Evolutionary conservation across 1,139 yeast species (phyloP).

Genomic region (Yamadazyma siamensis): DNA sequence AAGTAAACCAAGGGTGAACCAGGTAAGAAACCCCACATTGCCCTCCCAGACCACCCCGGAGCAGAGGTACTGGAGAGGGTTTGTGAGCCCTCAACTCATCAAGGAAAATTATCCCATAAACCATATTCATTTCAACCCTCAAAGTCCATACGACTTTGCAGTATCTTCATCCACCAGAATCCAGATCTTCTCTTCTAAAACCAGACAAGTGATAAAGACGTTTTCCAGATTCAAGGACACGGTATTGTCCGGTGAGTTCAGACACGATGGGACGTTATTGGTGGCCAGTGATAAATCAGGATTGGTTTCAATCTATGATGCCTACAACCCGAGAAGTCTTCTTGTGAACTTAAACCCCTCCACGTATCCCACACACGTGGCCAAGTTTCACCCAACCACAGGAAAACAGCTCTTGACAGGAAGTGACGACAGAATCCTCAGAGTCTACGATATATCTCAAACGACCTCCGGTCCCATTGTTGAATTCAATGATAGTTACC

Average conservation of each 20-base stretch:
- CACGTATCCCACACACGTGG: conserved; percentile 85
- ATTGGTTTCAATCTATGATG: conserved; percentile 76
- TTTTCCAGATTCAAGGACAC: conserved; percentile 90
- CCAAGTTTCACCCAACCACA: conserved; percentile 81
- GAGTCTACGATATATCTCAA: conserved; percentile 87
- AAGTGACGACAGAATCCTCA: conserved; percentile 83
- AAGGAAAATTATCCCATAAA: conserved; percentile 93
- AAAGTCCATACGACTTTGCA: conserved; percentile 87
- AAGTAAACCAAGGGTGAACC: conserved; percentile 62
- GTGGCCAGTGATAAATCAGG: conserved; percentile 93
- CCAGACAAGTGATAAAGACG: conserved; percentile 86
- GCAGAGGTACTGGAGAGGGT: conserved; percentile 91
- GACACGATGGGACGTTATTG: conserved; percentile 77
- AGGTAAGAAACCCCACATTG: conserved; percentile 66
- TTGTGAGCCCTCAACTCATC: conserved; percentile 77
- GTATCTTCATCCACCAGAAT: conserved; percentile 89
- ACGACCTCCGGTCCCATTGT: conserved; percentile 61
- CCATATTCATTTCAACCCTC: conserved; percentile 84
- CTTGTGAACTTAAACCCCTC: conserved; percentile 80
- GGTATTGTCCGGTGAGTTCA: conserved; percentile 79
- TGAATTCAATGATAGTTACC: conserved; percentile 61
- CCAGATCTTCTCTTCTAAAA: conserved; percentile 87
- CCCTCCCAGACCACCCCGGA: conserved; percentile 89
- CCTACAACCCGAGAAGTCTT: conserved; percentile 72
- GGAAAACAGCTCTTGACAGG: conserved; percentile 79